Evolutionary conservation across 768 basidiomycete species (phyloP), one percentile per base, ranked within the genome.

Genomic region (Chalciporus chontae): DNA sequence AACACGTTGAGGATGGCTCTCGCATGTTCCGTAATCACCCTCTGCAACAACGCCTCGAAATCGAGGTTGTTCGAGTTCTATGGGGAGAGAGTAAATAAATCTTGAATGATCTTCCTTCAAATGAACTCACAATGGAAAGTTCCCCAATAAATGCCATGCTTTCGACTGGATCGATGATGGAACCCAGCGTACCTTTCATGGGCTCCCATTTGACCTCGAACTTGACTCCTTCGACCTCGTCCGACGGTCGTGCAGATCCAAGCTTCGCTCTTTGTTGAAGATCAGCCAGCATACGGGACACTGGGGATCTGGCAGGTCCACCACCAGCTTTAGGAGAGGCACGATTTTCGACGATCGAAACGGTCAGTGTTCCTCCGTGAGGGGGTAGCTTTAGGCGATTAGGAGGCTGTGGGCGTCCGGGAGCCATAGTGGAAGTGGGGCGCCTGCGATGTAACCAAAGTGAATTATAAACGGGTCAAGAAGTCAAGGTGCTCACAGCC

Each of bases 161-260:
- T 18, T 81, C 81, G 17, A 76, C 76, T 8, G 70, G 65, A 19
- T 80, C 71, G 26, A 90, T 68, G 18, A 67, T 62, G 18, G 83
- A 78, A 4, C 85, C 88, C 17, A 88, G 70, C 13, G 87, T 84
- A 19, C 78, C 77, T 51, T 77, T 75, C 39, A 81, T 78, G 3
- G 90, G 83, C 59, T 88, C 83, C 93, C 93, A 96, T 45, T 72
- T 73, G 11, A 88, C 83, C n/a, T 77, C 70, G 45, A 94, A 83
- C 26, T 71, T 75, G 40, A 87, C 68, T 39, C 77, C 77, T 64
- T 94, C 84, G 1, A 90, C 79, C 52, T 87, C 79, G 60, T 94
- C 92, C 1, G 88, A 90, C 4, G 85, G 78, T 40, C 72, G 72
- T 15, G 61, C 61, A 23, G 60, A 62, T 1, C 78, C 78, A 4